These are phyloP conservation scores for Acanthamoeba royreba DNA, from an alignment of 208 protist genomes.

Conservation along the genomic window DNA sequence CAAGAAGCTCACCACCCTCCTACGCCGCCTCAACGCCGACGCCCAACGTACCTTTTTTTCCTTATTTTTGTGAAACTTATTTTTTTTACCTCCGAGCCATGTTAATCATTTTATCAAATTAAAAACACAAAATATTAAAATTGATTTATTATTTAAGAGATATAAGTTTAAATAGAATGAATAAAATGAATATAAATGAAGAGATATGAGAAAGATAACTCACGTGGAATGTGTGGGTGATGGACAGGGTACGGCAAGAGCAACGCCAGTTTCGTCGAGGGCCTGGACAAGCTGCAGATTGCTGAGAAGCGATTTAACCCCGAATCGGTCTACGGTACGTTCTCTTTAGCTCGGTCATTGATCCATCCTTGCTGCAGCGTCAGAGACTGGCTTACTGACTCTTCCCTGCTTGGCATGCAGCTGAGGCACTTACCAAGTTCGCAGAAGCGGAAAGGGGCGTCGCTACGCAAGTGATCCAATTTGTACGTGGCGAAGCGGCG, in stretches of 20 bases:
- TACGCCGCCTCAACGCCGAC: neutral
- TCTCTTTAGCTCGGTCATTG: neutral
- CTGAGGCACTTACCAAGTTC: neutral
- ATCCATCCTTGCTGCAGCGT: neutral
- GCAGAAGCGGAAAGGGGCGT: neutral
- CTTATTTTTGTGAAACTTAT: neutral
- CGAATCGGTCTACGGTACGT: neutral
- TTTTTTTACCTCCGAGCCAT: neutral
- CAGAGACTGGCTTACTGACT: neutral
- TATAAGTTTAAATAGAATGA: neutral
- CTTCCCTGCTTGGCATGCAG: neutral
- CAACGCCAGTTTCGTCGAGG: neutral
- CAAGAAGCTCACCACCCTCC: neutral
- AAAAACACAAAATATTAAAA: too few species aligned
- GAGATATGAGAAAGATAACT: neutral
- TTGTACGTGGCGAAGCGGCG: neutral
- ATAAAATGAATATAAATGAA: neutral
- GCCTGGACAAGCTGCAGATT: neutral
- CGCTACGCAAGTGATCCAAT: neutral
- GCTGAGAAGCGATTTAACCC: neutral
- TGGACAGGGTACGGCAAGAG: neutral
- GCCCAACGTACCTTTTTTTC: neutral
- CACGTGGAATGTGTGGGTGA: neutral
- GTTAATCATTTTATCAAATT: too few species aligned
- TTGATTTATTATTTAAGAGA: neutral